Evolutionary conservation across 805 yeast genomes (phyloP), one percentile per base, ranked within the genome.

Genomic region (Pichia membranifaciens): DNA sequence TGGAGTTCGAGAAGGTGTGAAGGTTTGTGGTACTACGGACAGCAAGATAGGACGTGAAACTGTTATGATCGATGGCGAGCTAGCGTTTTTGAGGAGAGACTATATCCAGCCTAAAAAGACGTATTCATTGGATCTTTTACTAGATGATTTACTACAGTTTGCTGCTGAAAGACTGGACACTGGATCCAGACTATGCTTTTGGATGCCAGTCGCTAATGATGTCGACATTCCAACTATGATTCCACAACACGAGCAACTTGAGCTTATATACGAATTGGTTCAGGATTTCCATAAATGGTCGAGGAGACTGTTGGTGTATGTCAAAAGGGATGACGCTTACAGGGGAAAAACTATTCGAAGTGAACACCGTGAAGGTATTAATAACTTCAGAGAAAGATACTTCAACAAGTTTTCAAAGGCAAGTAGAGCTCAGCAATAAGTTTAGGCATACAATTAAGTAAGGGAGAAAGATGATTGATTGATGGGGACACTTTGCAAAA

Each of bases 191-290:
- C 71, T 93, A 32, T 87, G 93, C 23, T 90, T 89, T 64, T 93
- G 99, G 99, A 87, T 90, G 93, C 99, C 99, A 0, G 84, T 95
- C 1, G 95, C 96, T 1, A 89, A 90, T 61, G 95, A 87, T 58
- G 95, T 86, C 54, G 65, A 64, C 52, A 57, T 60, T 37, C 65
- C 67, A 10, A 79, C 85, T 40, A 70, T 75, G 45, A 79, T 90
- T 22, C 98, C 98, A 5, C 81, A 79, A 55, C 96, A 93, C 64
- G 73, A 78, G 51, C 78, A 76, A 38, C 64, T 93, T 49, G 84
- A 85, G 57, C 70, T 89, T 55, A 68, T 82, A 41, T 81, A 84
- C 54, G 79, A 82, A 50, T 73, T 95, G 51, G 91, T 84, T 35
- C 99, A 93, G 63, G 87, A 81, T 53, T 93, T 93, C 67, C 81